Evolutionary conservation across 2,329 filamentous ascomycete genomes (phyloP).

Genomic region (Fusarium falciforme): DNA sequence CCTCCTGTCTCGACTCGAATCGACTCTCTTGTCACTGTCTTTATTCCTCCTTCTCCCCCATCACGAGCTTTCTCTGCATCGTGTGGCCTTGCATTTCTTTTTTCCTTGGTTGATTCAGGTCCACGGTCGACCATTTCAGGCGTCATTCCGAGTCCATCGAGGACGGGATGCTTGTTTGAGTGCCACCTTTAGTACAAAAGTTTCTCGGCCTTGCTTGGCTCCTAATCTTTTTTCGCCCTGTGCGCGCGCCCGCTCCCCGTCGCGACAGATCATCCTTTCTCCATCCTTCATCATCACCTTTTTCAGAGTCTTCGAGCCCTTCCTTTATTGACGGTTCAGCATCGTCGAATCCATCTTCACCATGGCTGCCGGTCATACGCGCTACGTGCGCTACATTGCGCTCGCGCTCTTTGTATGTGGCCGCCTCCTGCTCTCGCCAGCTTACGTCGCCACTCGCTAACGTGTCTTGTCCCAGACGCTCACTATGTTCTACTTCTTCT

Average conservation of each 20-base stretch:
- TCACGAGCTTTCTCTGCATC: neutral
- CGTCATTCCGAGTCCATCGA: neutral
- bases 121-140: neutral
- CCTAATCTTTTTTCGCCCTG: slow-evolving; percentile 34
- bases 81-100: neutral
- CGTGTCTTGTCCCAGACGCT: slow-evolving; percentile 25
- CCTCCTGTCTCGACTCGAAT: neutral
- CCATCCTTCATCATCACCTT: slow-evolving; percentile 33
- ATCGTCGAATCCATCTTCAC: slow-evolving; percentile 44
- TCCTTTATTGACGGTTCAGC: slow-evolving; percentile 19
- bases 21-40: neutral
- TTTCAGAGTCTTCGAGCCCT: slow-evolving; percentile 13
- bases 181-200: slow-evolving; percentile 23
- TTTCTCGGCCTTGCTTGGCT: slow-evolving; percentile 13
- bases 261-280: slow-evolving; percentile 25
- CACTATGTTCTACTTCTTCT: slow-evolving; percentile 82
- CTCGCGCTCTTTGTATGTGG: slow-evolving; percentile 83
- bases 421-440: neutral
- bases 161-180: slow-evolving; percentile 1
- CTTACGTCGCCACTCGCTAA: slow-evolving; percentile 25
- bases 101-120: slow-evolving; percentile 1
- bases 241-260: slow-evolving; percentile 6
- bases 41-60: neutral
- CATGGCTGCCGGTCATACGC: slow-evolving; percentile 76
- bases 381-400: slow-evolving; percentile 82